Conservation (phyloP, 805 yeast genomes). For the Vanderwaltozyma tropicalis region DNA sequence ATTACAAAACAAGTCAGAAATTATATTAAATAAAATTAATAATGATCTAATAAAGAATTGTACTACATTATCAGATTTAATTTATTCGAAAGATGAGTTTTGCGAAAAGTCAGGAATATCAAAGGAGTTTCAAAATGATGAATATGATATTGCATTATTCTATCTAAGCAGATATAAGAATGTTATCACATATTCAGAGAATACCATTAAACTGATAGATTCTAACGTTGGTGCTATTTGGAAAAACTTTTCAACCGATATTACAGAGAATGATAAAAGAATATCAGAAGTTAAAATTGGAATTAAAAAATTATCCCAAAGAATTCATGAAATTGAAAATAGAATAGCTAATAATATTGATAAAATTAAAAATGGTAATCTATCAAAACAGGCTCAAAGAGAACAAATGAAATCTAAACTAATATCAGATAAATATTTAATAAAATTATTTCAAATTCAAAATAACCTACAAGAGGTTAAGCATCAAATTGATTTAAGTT, state of each 20-base stretch:
- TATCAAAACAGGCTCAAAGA: conserved; percentile 23
- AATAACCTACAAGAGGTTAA: conserved; percentile 32
- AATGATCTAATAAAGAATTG: conserved; percentile 11
- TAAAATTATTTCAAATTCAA: conserved; percentile 24
- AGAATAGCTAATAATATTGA: conserved; percentile 10
- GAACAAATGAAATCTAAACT: conserved; percentile 29
- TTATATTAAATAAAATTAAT: conserved; percentile 6
- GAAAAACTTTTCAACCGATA: conserved; percentile 5
- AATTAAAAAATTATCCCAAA: conserved; percentile 8
- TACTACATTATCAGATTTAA: conserved; percentile 15
- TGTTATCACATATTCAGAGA: conserved; percentile 7
- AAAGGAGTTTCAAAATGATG: conserved; percentile 3
- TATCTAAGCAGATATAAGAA: conserved; percentile 13
- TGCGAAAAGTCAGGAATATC: conserved; percentile 6
- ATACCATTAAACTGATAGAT: conserved; percentile 15
- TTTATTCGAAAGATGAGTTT: conserved; percentile 15
- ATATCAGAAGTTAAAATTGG: conserved; percentile 28
- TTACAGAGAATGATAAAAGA: conserved; percentile 29
- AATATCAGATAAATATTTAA: conserved; percentile 28
- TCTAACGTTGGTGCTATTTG: conserved; percentile 13
- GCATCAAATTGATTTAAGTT: conserved; percentile 34
- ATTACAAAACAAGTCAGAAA: conserved; percentile 7
- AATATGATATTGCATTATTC: conserved; percentile 11
- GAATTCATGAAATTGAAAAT: conserved; percentile 16
- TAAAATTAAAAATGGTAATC: conserved; percentile 15